phyloP scores from a whole-genome alignment of 2,329 filamentous ascomycete species.

The Ophiocordyceps camponoti-saundersi region DNA sequence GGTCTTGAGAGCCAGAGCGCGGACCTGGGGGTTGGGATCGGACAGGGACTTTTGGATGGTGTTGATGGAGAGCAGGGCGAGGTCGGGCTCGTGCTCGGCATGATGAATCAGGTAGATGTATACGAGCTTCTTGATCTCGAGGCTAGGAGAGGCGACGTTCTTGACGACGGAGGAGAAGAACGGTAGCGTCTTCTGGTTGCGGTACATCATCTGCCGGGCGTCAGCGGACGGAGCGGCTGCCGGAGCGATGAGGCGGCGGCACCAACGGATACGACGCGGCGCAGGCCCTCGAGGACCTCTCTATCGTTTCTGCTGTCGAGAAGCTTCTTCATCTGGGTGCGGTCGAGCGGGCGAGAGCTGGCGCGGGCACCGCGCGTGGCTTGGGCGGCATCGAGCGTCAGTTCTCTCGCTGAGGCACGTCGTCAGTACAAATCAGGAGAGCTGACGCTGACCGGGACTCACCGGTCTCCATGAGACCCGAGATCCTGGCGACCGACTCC shows the following conservation, averaged over 20 bases:
- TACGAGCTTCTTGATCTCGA: conserved; percentile 94
- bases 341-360: conserved; percentile 49
- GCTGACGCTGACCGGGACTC: conserved; percentile 13
- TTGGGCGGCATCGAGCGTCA: conserved; percentile 92
- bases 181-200: conserved; percentile 67
- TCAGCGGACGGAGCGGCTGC: not conserved
- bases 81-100: conserved; percentile 89
- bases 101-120: conserved; percentile 97
- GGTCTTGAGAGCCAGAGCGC: conserved; percentile 81
- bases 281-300: conserved; percentile 81
- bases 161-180: conserved; percentile 98
- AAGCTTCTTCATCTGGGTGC: conserved; percentile 82
- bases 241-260: not conserved
- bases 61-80: conserved; percentile 91
- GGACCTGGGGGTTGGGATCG: conserved; percentile 76
- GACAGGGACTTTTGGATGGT: conserved; percentile 96
- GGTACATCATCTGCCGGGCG: conserved; percentile 71
- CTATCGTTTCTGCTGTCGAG: conserved; percentile 86
- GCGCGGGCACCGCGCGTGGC: conserved; percentile 55
- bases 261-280: conserved; percentile 70
- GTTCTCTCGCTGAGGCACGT: conserved; percentile 59
- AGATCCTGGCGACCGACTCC: conserved; percentile 94
- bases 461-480: conserved; percentile 89
- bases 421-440: not conserved
- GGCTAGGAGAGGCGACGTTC: conserved; percentile 84